phyloP scores from a whole-genome alignment of 2,329 filamentous ascomycete genomes.

The Botrytis galanthina region DNA sequence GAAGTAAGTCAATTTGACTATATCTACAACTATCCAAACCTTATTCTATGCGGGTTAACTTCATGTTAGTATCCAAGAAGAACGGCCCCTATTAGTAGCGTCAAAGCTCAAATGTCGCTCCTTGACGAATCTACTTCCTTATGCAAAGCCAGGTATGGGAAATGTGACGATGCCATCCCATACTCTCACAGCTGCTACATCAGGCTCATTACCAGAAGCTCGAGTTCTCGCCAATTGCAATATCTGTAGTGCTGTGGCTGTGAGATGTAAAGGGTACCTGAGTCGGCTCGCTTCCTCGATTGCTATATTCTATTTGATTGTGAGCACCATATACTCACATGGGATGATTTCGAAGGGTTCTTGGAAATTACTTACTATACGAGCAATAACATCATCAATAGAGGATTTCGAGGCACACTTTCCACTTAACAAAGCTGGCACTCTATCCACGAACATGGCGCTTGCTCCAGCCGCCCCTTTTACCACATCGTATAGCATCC shows the following conservation, averaged over 20 bases:
- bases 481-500: conserved; percentile 48
- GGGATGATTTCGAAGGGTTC: background rate
- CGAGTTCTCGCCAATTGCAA: conserved; percentile 40
- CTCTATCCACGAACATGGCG: conserved; percentile 42
- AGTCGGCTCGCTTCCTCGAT: conserved; percentile 34
- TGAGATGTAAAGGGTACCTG: conserved; percentile 41
- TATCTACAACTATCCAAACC: background rate
- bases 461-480: conserved; percentile 41
- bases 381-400: conserved; percentile 41
- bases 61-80: background rate
- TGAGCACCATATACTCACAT: conserved; percentile 18
- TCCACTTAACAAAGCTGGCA: conserved; percentile 40
- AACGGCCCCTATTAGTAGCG: too few species aligned
- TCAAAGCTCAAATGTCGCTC: background rate
- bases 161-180: conserved; percentile 39
- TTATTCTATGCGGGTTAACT: background rate
- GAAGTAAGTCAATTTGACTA: background rate
- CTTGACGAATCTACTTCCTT: background rate
- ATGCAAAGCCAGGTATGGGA: background rate
- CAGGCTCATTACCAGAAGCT: conserved; percentile 40
- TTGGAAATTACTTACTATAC: conserved; percentile 30
- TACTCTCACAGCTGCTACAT: conserved; percentile 41
- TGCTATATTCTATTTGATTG: conserved; percentile 39
- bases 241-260: conserved; percentile 39
- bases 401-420: conserved; percentile 40